Percentiles rank a stretch among this genome's conserved stretches.
Conservation (phyloP, 768 basidiomycete genomes). For the Leccinum barrowsii region DNA sequence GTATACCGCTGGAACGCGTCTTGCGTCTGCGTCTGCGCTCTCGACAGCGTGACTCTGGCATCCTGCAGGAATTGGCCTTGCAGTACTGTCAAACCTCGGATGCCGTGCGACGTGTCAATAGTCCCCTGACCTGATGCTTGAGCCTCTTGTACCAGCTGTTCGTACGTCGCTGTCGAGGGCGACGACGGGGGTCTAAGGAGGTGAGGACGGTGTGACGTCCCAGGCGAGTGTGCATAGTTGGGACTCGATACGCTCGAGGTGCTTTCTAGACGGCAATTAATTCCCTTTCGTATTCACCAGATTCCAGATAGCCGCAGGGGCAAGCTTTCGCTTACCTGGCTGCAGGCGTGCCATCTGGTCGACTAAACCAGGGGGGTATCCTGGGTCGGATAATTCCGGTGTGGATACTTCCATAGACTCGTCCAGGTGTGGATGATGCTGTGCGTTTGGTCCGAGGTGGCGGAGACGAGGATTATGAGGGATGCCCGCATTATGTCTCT, state of each 20-base stretch:
- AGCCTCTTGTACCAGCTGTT: constrained; percentile 56
- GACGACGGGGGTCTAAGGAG: constrained; percentile 48
- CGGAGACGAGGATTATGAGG: constrained; percentile 80
- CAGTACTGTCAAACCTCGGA: constrained; percentile 8
- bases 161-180: constrained; percentile 47
- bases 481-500: constrained; percentile 69
- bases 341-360: constrained; percentile 35
- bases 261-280: constrained; percentile 18
- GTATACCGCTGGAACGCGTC: constrained; percentile 70
- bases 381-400: constrained; percentile 33
- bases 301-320: neutral
- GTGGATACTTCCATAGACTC: constrained; percentile 34
- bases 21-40: constrained; percentile 69
- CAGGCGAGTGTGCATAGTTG: constrained; percentile 31
- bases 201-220: constrained; percentile 28
- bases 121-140: constrained; percentile 52
- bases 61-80: constrained; percentile 62
- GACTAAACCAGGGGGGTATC: constrained; percentile 29
- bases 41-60: constrained; percentile 54
- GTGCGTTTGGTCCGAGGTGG: constrained; percentile 37
- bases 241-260: constrained; percentile 30
- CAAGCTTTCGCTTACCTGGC: constrained; percentile 25
- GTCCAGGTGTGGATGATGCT: constrained; percentile 30
- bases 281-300: constrained; percentile 3
- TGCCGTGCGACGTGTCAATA: constrained; percentile 5